Conservation (phyloP, 176 grass and related monocot genomes). For the Typha latifolia region DNA sequence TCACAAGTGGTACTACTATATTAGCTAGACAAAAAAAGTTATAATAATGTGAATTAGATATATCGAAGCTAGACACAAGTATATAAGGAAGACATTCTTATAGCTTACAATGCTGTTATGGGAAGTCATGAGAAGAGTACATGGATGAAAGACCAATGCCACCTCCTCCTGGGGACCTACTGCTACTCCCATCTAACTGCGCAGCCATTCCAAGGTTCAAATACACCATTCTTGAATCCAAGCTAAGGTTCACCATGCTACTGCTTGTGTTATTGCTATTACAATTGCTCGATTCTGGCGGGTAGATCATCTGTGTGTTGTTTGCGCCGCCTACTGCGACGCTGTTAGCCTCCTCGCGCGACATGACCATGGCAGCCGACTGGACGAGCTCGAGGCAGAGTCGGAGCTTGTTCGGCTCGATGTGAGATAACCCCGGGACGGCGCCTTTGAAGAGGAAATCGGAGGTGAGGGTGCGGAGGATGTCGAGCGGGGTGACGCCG, state of each 20-base stretch:
- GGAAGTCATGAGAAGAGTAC: conserved; percentile 81
- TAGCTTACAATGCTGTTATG: conserved; percentile 31
- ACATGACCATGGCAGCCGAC: conserved; percentile 93
- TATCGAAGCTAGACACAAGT: conserved; percentile 23
- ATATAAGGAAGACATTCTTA: conserved; percentile 15
- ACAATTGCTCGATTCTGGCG: conserved; percentile 24
- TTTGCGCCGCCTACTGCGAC: neutral
- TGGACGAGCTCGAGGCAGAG: conserved; percentile 98
- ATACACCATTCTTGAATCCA: conserved; percentile 96
- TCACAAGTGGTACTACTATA: too few relatives aligned
- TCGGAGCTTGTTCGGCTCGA: conserved; percentile 95
- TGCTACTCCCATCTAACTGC: conserved; percentile 39
- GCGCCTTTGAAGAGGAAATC: conserved; percentile 99
- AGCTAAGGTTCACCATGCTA: conserved; percentile 81
- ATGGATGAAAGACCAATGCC: conserved; percentile 33
- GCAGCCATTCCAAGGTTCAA: conserved; percentile 74
- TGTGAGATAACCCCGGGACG: conserved; percentile 76
- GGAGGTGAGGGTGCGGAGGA: conserved; percentile 92
- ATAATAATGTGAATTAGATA: neutral
- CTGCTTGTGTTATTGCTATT: conserved; percentile 40
- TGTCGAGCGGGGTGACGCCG: conserved; percentile 87
- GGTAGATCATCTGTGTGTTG: conserved; percentile 15
- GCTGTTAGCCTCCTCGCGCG: conserved; percentile 66
- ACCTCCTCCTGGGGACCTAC: conserved; percentile 41
- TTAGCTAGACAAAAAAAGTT: too few relatives aligned